phyloP scores from a whole-genome alignment of 306 rosid genomes.

The Medicago ruthenica region DNA sequence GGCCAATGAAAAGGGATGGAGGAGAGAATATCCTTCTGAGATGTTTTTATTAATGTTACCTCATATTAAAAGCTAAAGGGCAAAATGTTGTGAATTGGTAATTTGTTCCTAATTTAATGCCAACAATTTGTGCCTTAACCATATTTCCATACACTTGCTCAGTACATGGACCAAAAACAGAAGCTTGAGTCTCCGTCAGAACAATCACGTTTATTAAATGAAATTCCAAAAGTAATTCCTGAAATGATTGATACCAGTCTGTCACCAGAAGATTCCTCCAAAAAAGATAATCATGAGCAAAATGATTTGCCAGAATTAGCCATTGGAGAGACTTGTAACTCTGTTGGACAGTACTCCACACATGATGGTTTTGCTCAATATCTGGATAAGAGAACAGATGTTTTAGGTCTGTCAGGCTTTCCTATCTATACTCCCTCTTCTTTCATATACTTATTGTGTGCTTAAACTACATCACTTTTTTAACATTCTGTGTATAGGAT shows the following conservation, averaged over 20 bases:
- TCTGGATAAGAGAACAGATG: conserved; percentile 40
- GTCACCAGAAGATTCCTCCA: no score
- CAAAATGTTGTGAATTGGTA: conserved; percentile 19
- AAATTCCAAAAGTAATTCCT: conserved; percentile 63
- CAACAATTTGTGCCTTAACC: conserved; percentile 61
- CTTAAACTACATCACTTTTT: not conserved
- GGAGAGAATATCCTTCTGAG: conserved; percentile 86
- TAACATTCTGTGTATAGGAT: not conserved
- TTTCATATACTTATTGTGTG: not conserved
- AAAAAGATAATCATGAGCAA: conserved; percentile 44
- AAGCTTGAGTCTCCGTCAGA: conserved; percentile 60
- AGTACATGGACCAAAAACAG: conserved; percentile 56
- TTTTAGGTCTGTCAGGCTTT: conserved; percentile 50
- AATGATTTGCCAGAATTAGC: conserved; percentile 41
- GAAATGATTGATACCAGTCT: conserved; percentile 47
- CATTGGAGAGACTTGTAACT: conserved; percentile 35
- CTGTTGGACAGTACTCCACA: conserved; percentile 36
- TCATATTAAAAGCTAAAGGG: conserved; percentile 21
- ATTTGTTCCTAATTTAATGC: conserved; percentile 30
- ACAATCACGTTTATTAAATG: conserved; percentile 57
- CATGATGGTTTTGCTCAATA: conserved; percentile 28
- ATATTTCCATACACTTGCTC: conserved; percentile 56
- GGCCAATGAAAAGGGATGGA: conserved; percentile 94
- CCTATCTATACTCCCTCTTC: not conserved
- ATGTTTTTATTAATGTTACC: conserved; percentile 25